Evolutionary conservation across 129 eudicot species (phyloP).

Genomic region (Flaveria bidentis): DNA sequence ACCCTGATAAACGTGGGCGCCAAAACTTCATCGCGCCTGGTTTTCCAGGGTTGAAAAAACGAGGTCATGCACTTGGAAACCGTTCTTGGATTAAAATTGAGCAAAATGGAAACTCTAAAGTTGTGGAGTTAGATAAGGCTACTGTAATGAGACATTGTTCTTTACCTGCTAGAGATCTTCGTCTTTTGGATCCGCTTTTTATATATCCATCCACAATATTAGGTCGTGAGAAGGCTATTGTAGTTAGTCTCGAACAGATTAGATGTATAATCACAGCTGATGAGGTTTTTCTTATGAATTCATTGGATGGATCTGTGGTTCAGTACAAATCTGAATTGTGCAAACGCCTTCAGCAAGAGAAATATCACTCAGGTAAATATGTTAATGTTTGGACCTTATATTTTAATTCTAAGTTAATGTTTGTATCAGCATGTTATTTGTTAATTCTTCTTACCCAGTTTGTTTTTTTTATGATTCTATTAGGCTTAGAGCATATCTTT

Average conservation of each 20-base stretch:
- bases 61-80: constrained; percentile 77
- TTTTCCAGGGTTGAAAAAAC: constrained; percentile 77
- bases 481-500: neutral
- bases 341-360: constrained; percentile 74
- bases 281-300: constrained; percentile 91
- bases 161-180: constrained; percentile 94
- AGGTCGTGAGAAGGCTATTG: constrained; percentile 97
- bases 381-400: neutral
- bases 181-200: constrained; percentile 94
- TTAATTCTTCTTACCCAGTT: neutral
- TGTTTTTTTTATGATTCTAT: neutral
- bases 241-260: constrained; percentile 88
- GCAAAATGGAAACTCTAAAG: constrained; percentile 66
- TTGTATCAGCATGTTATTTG: neutral
- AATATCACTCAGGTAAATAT: constrained; percentile 71
- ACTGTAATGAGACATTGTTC: constrained; percentile 87
- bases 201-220: constrained; percentile 87
- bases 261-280: constrained; percentile 96
- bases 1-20: constrained; percentile 40
- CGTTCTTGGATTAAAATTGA: constrained; percentile 96
- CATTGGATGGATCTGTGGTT: constrained; percentile 79
- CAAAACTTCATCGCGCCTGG: constrained; percentile 45
- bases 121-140: constrained; percentile 82
- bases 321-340: constrained; percentile 75
- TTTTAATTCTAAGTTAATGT: neutral